phyloP scores from a whole-genome alignment of 805 yeast genomes.

The Cyberlindnera euphorbiiphila region DNA sequence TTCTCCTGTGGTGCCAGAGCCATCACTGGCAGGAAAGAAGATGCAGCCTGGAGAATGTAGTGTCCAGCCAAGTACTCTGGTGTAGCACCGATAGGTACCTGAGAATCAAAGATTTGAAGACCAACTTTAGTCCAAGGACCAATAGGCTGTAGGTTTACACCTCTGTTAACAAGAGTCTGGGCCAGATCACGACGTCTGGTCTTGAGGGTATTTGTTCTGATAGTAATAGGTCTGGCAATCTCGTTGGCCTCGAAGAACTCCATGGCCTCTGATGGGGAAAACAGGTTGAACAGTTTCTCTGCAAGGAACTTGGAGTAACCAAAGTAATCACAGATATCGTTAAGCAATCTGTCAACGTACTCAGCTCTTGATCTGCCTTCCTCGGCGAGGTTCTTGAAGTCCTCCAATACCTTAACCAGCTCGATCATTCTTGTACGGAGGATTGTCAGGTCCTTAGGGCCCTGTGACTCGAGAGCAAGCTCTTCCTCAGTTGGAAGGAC shows the following conservation, averaged over 20 bases:
- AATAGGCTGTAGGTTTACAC: constrained; percentile 95
- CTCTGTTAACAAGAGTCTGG: constrained; percentile 90
- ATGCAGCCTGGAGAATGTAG: constrained; percentile 96
- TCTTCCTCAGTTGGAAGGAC: constrained; percentile 72
- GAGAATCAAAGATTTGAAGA: constrained; percentile 93
- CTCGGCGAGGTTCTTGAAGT: constrained; percentile 77
- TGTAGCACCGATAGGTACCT: constrained; percentile 99
- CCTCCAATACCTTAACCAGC: constrained; percentile 88
- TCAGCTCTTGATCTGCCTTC: constrained; percentile 85
- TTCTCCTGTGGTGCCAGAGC: constrained; percentile 96
- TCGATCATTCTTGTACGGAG: constrained; percentile 94
- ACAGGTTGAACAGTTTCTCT: constrained; percentile 85
- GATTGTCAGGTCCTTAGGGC: constrained; percentile 72
- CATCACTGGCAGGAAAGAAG: constrained; percentile 96
- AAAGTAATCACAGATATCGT: constrained; percentile 88
- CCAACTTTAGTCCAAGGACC: constrained; percentile 99
- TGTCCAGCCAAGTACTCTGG: constrained; percentile 98
- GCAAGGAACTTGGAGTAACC: constrained; percentile 92
- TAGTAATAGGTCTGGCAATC: constrained; percentile 92
- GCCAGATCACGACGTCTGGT: constrained; percentile 96
- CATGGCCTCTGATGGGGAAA: constrained; percentile 93
- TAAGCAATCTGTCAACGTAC: constrained; percentile 70
- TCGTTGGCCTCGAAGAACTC: constrained; percentile 99
- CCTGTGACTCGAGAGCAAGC: constrained; percentile 42
- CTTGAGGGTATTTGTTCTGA: constrained; percentile 94